Base-by-base conservation (phyloP, 805 yeast genomes). In the Candida ipomoeae region DNA sequence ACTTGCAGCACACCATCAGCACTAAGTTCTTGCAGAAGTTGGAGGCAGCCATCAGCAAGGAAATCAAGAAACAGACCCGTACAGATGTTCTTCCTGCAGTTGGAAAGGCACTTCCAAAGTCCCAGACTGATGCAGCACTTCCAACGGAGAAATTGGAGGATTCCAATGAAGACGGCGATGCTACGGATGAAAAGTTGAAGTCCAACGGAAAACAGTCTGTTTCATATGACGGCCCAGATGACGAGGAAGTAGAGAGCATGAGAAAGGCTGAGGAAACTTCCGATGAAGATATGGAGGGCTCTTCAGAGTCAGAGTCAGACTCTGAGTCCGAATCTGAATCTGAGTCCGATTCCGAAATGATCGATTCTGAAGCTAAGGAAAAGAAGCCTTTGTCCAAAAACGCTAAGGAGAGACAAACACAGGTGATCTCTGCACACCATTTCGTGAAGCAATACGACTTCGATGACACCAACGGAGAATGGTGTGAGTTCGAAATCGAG, bases 221-320 rank as follows among this genome's bases (percentile, higher is more conserved):
- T 37, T 89, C 97, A 1, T 89, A 89, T 60, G 98, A 91, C 56
- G 96, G 83, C 14, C 96, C 97, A 33, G 98, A 91, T 70, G 97
- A 91, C 55, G 98, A 89, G 31, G 97, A 91, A 64, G 74, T 88
- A 53, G 97, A 89, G 66, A 87, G 88, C 46, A 87, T 89, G 91
- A 84, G 84, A 69, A 79, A 79, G 62, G 96, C 87, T 46, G 92
- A 86, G 67, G 81, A 85, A 60, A 82, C 91, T 38, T 83, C 84
- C 51, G 89, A 83, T 55, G 94, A 85, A 60, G 85, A 80, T 48
- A 80, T 75, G 60, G 64, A 65, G 7, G 55, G 48, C 23, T 49
- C 53, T 11, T 62, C 67, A 6, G 83, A 73, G 26, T 69, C 71
- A 15, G 53, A 38, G 8, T 49, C 61, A 7, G 61, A 54, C 10